Base-by-base conservation (phyloP, 2,329 filamentous ascomycete species). In the Claviceps maximensis region DNA sequence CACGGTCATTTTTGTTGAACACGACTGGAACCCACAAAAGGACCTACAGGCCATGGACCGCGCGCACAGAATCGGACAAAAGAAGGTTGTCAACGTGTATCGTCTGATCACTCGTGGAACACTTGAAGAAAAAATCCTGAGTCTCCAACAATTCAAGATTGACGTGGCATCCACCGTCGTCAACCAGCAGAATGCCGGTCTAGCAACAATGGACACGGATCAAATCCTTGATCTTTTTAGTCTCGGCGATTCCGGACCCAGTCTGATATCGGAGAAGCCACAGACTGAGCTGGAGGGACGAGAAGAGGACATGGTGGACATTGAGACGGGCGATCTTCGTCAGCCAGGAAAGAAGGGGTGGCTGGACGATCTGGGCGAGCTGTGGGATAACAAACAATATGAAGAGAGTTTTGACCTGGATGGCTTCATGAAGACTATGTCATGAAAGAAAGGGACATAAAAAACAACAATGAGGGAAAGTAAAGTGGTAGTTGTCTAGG, bases 61-160 rank as follows among this genome's bases (percentile, higher is more conserved):
- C 55, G 93, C 93, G 9, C 93, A 98, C 75, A 84, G 93, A 61
- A 97, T 98, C 62, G 93, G 93, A 2, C 93, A 98, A 74, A 98
- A 98, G 82, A 98, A 97, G 79, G 93, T 97, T 40, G 93, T 98
- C 60, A 98, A 98, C 64, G 93, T 98, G 17, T 98, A 98, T 70
- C 89, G 93, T 25, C 78, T 98, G 59, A 93, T 98, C 62, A 98
- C 93, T 6, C 81, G 93, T 59, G 93, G 93, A 57, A 98, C 94
- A 2, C 73, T 98, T 49, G 93, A 98, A 69, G 93, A 98, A 75
- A 98, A 98, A 80, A 98, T 98, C 64, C 74, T 98, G 63, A 95
- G 87, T 65, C 83, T 98, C 53, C 93, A 98, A 80, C 86, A 93
- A 50, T 98, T 98, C 83, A 98, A 98, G 76, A 95, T 98, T 63